Base-by-base conservation (phyloP, 176 grass and related monocot genomes). In the Ensete ventricosum region DNA sequence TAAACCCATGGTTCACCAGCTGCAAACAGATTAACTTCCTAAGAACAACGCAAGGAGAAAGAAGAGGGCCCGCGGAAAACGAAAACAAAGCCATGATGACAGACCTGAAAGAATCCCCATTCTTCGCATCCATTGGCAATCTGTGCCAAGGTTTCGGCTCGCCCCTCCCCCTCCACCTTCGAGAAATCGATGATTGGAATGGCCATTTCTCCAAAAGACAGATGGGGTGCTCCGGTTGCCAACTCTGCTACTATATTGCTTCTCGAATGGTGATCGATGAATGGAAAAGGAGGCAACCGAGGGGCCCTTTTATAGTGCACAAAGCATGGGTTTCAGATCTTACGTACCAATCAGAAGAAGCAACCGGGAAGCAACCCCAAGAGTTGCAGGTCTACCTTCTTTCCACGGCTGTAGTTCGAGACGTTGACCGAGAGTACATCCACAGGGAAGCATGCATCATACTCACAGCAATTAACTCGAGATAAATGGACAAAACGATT, bases 1-100 rank as follows among this genome's bases (percentile, higher is more conserved):
- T 2, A 10, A 73, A 55, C 22, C 71, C 51, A 27, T 73, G 71
- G 12, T 55, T 73, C 71, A 73, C 71, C 71, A 73, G 71, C 71
- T 73, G 71, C 71, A 20, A 23, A 65, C 64, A 25, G 8, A 60
- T 60, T 2, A 14, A 60, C 34, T 43, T 43, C 34, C 6, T 43
- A 43, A 43, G 4, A 43, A 43, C 34, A 43, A 6, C 34, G 34
- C 4, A 43, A 43, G 34, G 2, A 62, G n/a, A 19, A 7, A 25
- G 24, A 10, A 64, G 5, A 43, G 34, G 9, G 2, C 24, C 22
- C 9, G 7, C 34, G 11, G 26, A 2, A 26, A 1, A 9, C 3
- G 26, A 9, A 43, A 43, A 6, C 4, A 43, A 43, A 43, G 34
- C 34, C 34, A 43, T 43, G 1, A 4, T 8, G 21, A 43, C 11